These are phyloP conservation scores for Periconia macrospinosa DNA, from an alignment of 2,329 filamentous ascomycete species.

Conservation along the genomic window DNA sequence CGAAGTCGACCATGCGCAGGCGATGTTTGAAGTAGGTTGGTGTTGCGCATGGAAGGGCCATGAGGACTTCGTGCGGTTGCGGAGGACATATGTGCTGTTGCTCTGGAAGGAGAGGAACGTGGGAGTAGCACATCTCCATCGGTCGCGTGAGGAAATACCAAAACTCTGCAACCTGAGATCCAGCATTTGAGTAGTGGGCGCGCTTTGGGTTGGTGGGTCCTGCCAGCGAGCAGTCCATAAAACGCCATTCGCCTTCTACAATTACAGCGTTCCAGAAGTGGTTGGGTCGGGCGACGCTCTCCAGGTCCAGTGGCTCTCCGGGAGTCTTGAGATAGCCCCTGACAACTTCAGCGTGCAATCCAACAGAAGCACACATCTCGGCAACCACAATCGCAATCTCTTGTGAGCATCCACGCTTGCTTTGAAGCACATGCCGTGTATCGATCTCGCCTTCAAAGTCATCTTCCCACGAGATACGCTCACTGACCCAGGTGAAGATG, in stretches of 20 bases:
- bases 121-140: conserved; percentile 90
- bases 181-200: conserved; percentile 72
- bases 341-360: conserved; percentile 83
- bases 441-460: conserved; percentile 87
- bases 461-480: conserved; percentile 94
- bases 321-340: conserved; percentile 89
- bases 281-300: conserved; percentile 82
- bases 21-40: conserved; percentile 84
- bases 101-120: conserved; percentile 81
- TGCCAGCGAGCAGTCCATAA: conserved; percentile 91
- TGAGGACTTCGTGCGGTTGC: conserved; percentile 79
- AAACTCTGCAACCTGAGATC: conserved; percentile 71
- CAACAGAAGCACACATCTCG: conserved; percentile 92
- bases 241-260: conserved; percentile 92
- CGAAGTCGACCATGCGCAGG: conserved; percentile 82
- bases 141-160: conserved; percentile 96
- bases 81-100: conserved; percentile 94
- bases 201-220: conserved; percentile 87
- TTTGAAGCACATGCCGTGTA: conserved; percentile 79
- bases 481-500: conserved; percentile 97
- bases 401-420: conserved; percentile 79
- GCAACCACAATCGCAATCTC: conserved; percentile 87
- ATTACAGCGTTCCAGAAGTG: conserved; percentile 98
- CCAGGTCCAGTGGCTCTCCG: conserved; percentile 73
- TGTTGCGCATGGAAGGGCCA: conserved; percentile 83